Conservation (phyloP, 2,329 filamentous ascomycete species). For the Xylaria polymorpha region DNA sequence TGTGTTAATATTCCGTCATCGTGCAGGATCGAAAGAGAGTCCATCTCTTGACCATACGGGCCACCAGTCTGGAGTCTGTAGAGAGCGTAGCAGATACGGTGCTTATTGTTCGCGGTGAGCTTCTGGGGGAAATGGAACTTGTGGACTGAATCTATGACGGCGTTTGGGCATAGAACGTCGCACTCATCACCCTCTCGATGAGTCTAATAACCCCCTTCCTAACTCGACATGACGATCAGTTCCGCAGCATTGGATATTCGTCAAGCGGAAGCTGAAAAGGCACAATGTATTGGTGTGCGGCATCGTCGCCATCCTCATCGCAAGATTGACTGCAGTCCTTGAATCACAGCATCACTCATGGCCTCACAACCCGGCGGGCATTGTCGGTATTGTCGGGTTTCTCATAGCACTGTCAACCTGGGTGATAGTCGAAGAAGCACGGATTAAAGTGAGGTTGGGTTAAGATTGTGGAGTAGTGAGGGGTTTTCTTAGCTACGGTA, state of each 20-base stretch:
- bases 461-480: slow-evolving; percentile 24
- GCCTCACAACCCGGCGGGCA: slow-evolving; percentile 17
- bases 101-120: background rate
- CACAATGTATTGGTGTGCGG: slow-evolving; percentile 23
- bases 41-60: background rate
- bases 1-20: background rate
- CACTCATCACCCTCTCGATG: background rate
- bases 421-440: slow-evolving; percentile 12
- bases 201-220: background rate
- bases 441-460: slow-evolving; percentile 15
- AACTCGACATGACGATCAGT: background rate
- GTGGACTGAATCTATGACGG: background rate
- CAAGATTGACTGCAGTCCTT: slow-evolving; percentile 40
- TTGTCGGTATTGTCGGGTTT: slow-evolving; percentile 27
- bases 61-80: background rate
- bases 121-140: background rate
- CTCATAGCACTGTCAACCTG: slow-evolving; percentile 27
- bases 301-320: slow-evolving; percentile 33
- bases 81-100: background rate
- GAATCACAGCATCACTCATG: slow-evolving; percentile 12
- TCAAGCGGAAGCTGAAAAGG: slow-evolving; percentile 26
- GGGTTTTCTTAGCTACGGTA: slow-evolving; percentile 14
- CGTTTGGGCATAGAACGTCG: background rate
- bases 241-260: slow-evolving; percentile 4
- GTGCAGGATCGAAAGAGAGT: background rate